Percentiles rank a stretch among this genome's conserved stretches.
Evolutionary conservation across 495 filamentous ascomycete genomes (phyloP).

Genomic region (Cairneyella variabilis): DNA sequence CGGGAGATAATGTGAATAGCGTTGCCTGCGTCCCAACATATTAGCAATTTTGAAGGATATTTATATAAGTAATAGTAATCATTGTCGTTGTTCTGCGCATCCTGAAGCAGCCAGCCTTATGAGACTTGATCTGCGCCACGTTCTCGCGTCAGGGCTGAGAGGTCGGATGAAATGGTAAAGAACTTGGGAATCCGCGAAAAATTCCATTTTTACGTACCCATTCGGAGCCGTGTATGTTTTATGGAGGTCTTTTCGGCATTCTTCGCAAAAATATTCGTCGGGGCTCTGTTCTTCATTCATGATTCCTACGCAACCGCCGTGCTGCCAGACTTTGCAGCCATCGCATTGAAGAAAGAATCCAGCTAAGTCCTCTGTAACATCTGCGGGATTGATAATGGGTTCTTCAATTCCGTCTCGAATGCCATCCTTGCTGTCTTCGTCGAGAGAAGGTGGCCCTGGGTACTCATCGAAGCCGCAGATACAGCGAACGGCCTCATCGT

Average conservation of each 20-base stretch:
- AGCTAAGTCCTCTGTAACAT: constrained; percentile 78
- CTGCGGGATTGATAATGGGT: constrained; percentile 57
- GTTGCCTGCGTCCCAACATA: constrained; percentile 38
- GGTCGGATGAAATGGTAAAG: constrained; percentile 41
- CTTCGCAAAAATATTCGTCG: constrained; percentile 97
- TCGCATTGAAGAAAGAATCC: constrained; percentile 99
- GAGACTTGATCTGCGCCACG: constrained; percentile 42
- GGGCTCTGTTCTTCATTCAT: constrained; percentile 88
- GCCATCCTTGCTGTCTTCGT: constrained; percentile 53
- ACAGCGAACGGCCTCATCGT: constrained; percentile 92
- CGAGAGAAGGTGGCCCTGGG: constrained; percentile 74
- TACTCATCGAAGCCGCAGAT: constrained; percentile 94
- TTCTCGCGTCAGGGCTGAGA: constrained; percentile 41
- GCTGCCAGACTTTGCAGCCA: constrained; percentile 96
- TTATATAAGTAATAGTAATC: constrained; percentile 5
- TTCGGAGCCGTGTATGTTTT: constrained; percentile 71
- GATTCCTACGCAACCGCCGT: constrained; percentile 96
- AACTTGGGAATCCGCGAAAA: constrained; percentile 32
- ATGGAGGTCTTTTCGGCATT: constrained; percentile 88
- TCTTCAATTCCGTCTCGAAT: constrained; percentile 47
- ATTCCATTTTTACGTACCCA: constrained; percentile 62
- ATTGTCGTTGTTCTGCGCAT: constrained; percentile 1
- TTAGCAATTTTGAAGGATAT: constrained; percentile 22
- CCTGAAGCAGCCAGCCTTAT: constrained; percentile 35
- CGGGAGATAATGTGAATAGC: constrained; percentile 53